Base-by-base conservation (phyloP, 2,329 filamentous ascomycete species). In the Aspergillus neotritici region DNA sequence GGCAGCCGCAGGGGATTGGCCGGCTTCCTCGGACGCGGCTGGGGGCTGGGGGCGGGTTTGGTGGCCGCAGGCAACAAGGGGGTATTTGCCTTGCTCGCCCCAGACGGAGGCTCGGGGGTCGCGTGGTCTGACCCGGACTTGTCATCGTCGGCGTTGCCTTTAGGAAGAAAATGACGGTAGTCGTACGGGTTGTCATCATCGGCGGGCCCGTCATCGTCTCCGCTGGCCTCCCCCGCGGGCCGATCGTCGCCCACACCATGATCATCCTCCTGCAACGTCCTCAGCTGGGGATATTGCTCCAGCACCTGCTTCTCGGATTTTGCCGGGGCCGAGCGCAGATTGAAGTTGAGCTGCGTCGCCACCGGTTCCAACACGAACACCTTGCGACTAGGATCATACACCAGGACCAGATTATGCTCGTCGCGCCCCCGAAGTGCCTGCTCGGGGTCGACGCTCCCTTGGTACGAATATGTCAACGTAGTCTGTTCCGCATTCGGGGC, bases 281-380 rank as follows among this genome's bases (percentile, higher is more conserved):
- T 72, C 31, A 93, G 74, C 47, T 87, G 86, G 8, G 80, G 74
- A 59, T 87, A 82, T 57, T 83, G 76, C 38, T 80, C 76, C 37
- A 79, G 75, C 32, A 94, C 72, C 56, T 76, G 79, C 25, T 78
- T 77, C 41, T 87, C 79, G 41, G 74, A 70, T 56, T 84, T 83
- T 51, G 75, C 78, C 2, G 84, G 86, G 11, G 81, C 81, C 43
- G 77, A 80, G 40, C 79, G 81, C 41, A 95, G 69, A 64, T 95
- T 96, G 83, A 95, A 90, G 58, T 87, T 83, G 67, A 94, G 85
- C 31, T 83, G 82, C n/a, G 83, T 84, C 60, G 87, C 80, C 42
- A 96, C 73, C 40, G 81, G 82, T 69, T 96, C 88, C 42, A 96
- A 76, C 21, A 93, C 81, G 53, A 93, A 93, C 43, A 78, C 83